Evolutionary conservation across 1,139 yeast genomes (phyloP).

Genomic region (Protomyces pachydermus): DNA sequence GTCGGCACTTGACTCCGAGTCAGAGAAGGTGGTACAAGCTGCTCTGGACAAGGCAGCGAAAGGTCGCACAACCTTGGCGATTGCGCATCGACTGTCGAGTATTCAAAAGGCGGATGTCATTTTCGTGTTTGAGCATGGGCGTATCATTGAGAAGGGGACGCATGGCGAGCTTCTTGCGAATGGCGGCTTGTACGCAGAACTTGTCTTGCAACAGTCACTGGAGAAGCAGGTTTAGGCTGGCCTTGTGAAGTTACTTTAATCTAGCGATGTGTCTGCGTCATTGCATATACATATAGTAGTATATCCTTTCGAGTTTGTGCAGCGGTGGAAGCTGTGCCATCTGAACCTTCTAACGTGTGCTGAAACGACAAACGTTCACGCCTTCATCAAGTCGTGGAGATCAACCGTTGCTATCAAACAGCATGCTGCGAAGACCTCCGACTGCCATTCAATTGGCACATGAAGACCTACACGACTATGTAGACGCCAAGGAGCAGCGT

Average conservation of each 20-base stretch:
- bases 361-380: no score
- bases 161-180: slow-evolving; percentile 42
- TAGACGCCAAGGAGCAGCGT: slow-evolving; percentile 20
- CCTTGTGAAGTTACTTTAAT: background rate
- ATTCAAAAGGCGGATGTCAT: slow-evolving; percentile 89
- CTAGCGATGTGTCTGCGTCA: no score
- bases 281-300: no score
- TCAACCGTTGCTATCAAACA: no score
- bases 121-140: slow-evolving; percentile 69
- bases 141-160: slow-evolving; percentile 66
- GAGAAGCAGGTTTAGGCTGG: slow-evolving; percentile 6
- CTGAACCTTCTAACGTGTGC: no score
- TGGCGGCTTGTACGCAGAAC: slow-evolving; percentile 42
- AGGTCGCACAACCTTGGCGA: slow-evolving; percentile 70
- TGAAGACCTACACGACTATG: slow-evolving; percentile 27
- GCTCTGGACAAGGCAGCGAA: slow-evolving; percentile 56
- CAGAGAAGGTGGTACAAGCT: slow-evolving; percentile 67
- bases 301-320: no score
- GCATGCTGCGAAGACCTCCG: slow-evolving; percentile 27
- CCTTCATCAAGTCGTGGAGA: no score
- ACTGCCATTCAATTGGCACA: slow-evolving; percentile 26
- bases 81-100: slow-evolving; percentile 81
- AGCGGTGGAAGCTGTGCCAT: no score
- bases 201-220: slow-evolving; percentile 37
- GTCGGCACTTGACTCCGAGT: slow-evolving; percentile 69